A percentile compares a stretch with the other conserved stretches of the same genome.
phyloP scores from a whole-genome alignment of 129 eudicot species.

The Gnaphalium uliginosum region DNA sequence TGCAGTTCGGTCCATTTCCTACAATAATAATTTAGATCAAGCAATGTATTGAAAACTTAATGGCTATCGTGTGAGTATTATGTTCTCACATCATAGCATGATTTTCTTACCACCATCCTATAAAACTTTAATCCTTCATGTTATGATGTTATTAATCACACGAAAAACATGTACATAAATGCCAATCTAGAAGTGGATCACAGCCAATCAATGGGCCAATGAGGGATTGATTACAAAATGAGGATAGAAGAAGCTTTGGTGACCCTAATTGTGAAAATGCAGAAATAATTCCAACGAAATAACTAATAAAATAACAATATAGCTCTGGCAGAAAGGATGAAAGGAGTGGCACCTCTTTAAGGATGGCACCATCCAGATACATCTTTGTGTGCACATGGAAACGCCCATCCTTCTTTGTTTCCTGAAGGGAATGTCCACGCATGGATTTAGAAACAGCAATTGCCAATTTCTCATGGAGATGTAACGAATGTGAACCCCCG shows the following conservation, averaged over 20 bases:
- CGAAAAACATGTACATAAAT: no score
- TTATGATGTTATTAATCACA: no score
- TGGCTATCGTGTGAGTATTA: background rate
- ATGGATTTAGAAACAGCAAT: constrained; percentile 96
- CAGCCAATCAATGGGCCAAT: no score
- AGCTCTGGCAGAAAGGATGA: no score
- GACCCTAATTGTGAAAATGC: no score
- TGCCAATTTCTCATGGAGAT: constrained; percentile 93
- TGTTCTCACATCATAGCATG: background rate
- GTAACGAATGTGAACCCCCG: constrained; percentile 86
- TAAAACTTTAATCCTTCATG: no score
- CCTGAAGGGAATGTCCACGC: constrained; percentile 94
- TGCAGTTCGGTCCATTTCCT: constrained; percentile 98
- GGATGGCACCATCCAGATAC: constrained; percentile 94
- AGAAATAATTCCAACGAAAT: no score
- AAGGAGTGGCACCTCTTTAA: constrained; percentile 66
- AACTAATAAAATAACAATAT: no score
- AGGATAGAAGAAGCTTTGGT: no score
- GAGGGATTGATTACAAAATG: no score
- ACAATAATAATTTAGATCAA: constrained; percentile 23
- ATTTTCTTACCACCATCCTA: background rate
- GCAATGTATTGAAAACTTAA: background rate
- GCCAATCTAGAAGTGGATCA: no score
- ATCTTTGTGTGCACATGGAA: constrained; percentile 97
- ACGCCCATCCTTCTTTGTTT: constrained; percentile 96